A percentile compares a stretch with the other conserved stretches of the same genome.
These are phyloP conservation scores for Mucor irregularis DNA, from an alignment of 371 early-diverging fungal species.

Conservation along the genomic window DNA sequence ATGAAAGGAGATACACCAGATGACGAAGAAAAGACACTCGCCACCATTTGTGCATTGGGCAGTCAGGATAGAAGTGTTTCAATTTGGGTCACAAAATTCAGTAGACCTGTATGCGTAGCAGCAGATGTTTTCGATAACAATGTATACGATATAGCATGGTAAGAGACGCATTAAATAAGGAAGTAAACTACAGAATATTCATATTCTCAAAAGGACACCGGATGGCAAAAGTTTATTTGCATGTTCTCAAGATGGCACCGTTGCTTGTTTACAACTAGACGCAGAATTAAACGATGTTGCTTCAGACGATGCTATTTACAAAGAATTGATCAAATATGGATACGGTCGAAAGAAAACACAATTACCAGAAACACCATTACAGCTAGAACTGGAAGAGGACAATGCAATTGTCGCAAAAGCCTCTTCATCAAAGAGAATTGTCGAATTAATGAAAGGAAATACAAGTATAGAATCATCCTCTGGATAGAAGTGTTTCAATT, in stretches of 20 bases:
- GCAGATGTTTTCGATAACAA: slow-evolving; percentile 80
- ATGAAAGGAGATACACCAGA: slow-evolving; percentile 15
- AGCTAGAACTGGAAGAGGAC: slow-evolving; percentile 69
- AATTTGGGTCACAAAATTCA: slow-evolving; percentile 83
- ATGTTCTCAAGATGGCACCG: slow-evolving; percentile 93
- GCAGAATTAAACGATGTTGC: slow-evolving; percentile 71
- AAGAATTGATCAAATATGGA: slow-evolving; percentile 70
- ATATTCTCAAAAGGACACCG: slow-evolving; percentile 30
- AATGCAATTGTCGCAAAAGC: slow-evolving; percentile 43
- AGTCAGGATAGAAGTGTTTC: slow-evolving; percentile 91
- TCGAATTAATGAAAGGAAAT: slow-evolving; percentile 46
- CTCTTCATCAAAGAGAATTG: slow-evolving; percentile 38
- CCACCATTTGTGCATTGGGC: slow-evolving; percentile 83
- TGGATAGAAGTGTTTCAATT: slow-evolving; percentile 83
- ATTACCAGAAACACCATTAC: slow-evolving; percentile 63
- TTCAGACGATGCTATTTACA: slow-evolving; percentile 59
- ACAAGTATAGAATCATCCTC: slow-evolving; percentile 7
- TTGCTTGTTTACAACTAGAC: slow-evolving; percentile 72
- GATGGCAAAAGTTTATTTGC: slow-evolving; percentile 82
- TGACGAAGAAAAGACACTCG: slow-evolving; percentile 27
- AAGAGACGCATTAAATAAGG: not conserved
- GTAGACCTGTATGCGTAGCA: slow-evolving; percentile 75
- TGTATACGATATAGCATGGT: slow-evolving; percentile 89
- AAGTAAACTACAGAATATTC: not conserved
- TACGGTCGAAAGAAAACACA: slow-evolving; percentile 60